These are phyloP conservation scores for Nephelium lappaceum DNA, from an alignment of 345 rosid species.

Conservation along the genomic window DNA sequence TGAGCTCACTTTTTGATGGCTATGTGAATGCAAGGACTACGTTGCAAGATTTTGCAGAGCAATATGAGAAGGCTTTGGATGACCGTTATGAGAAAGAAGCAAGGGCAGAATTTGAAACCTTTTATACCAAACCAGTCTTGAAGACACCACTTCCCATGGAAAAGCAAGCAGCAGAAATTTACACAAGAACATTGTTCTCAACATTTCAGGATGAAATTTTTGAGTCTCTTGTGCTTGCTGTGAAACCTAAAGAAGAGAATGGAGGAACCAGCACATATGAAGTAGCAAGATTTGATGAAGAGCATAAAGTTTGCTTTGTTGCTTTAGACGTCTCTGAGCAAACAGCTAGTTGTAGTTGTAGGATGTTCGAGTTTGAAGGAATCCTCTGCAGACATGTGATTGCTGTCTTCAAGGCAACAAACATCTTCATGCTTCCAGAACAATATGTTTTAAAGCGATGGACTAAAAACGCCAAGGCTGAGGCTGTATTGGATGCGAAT, in stretches of 20 bases:
- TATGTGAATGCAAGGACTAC: constrained; percentile 34
- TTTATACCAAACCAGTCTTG: constrained; percentile 29
- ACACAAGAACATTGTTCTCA: constrained; percentile 30
- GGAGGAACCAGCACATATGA: constrained; percentile 21
- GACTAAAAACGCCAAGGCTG: constrained; percentile 34
- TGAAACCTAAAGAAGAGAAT: constrained; percentile 25
- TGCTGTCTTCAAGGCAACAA: constrained; percentile 31
- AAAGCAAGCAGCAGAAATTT: constrained; percentile 40
- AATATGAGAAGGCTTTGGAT: constrained; percentile 36
- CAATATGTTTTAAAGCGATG: constrained; percentile 35
- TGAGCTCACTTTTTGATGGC: constrained; percentile 44
- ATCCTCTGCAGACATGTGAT: constrained; percentile 37
- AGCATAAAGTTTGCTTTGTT: constrained; percentile 20
- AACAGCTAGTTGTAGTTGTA: constrained; percentile 35
- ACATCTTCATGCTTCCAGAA: constrained; percentile 27
- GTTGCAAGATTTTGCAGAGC: constrained; percentile 33
- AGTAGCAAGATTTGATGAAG: constrained; percentile 38
- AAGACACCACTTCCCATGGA: constrained; percentile 42
- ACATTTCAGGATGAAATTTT: constrained; percentile 37
- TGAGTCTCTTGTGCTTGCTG: constrained; percentile 36
- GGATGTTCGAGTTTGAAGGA: constrained; percentile 37
- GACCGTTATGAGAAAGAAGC: constrained; percentile 28
- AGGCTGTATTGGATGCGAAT: constrained; percentile 21
- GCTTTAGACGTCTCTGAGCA: constrained; percentile 23
- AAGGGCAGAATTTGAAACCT: constrained; percentile 31